phyloP scores from a whole-genome alignment of 163 green algal genomes.

The Dunaliella salina region DNA sequence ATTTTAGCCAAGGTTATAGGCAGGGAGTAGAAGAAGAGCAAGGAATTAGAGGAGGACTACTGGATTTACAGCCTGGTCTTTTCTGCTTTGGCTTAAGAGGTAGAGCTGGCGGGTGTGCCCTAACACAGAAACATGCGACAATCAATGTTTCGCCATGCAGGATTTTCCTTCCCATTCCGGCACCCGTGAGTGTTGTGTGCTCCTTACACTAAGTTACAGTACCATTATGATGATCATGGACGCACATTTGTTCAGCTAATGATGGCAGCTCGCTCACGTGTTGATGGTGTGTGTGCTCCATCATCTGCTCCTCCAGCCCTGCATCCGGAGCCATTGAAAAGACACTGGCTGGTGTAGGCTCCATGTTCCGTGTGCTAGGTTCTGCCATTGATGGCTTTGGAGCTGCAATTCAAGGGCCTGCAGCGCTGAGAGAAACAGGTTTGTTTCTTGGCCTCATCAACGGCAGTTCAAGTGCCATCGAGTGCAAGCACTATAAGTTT shows the following conservation, averaged over 20 bases:
- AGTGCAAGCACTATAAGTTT: too few relatives aligned
- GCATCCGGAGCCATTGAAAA: slow-evolving; percentile 30
- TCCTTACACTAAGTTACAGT: too few relatives aligned
- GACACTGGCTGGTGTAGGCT: slow-evolving; percentile 34
- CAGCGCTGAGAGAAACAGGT: slow-evolving; percentile 30
- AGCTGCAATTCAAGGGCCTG: slow-evolving; percentile 40
- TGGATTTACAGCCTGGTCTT: too few relatives aligned
- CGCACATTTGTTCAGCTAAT: not conserved
- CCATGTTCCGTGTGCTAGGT: slow-evolving; percentile 37
- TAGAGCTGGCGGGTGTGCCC: too few relatives aligned
- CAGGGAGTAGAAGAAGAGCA: too few relatives aligned
- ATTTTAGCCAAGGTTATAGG: too few relatives aligned
- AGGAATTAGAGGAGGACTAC: too few relatives aligned
- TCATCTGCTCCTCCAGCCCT: slow-evolving; percentile 4
- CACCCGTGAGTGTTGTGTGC: not conserved
- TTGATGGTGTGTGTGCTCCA: not conserved
- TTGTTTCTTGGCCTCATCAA: too few relatives aligned
- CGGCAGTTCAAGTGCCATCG: too few relatives aligned
- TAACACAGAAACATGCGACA: too few relatives aligned
- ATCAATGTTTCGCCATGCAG: not conserved
- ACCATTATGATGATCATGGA: too few relatives aligned
- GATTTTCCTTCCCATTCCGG: not conserved
- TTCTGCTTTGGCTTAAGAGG: too few relatives aligned
- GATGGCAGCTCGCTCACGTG: not conserved
- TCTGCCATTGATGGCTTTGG: slow-evolving; percentile 46